These are phyloP conservation scores for Nicotiana otophora DNA, from an alignment of 257 asterid species.

Conservation along the genomic window DNA sequence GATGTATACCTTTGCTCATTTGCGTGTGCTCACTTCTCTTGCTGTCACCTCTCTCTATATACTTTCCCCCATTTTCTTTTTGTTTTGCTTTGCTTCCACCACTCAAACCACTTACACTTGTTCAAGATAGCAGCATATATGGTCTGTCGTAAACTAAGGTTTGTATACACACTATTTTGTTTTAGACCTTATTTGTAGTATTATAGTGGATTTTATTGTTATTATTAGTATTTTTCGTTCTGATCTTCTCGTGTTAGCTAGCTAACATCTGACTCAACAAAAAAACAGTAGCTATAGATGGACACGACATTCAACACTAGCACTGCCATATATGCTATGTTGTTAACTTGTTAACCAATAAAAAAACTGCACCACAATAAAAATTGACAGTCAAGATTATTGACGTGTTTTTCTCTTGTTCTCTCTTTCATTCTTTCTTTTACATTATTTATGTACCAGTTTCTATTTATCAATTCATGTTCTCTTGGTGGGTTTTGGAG, in stretches of 20 bases:
- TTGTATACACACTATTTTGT: no score
- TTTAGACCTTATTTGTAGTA: no score
- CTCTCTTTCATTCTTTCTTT: background rate
- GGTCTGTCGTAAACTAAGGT: no score
- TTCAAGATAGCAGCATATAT: no score
- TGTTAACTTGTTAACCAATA: background rate
- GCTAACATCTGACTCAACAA: background rate
- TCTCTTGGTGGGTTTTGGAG: background rate
- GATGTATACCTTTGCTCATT: constrained; percentile 15
- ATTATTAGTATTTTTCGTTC: no score
- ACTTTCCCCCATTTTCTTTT: background rate
- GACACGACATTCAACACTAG: background rate
- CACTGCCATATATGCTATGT: background rate
- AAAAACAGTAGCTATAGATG: background rate
- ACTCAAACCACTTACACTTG: no score
- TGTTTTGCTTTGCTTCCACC: background rate
- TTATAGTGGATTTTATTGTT: no score
- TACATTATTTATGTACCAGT: background rate
- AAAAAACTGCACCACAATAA: background rate
- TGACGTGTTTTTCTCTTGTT: background rate
- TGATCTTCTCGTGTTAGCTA: no score
- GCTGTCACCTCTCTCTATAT: constrained; percentile 22
- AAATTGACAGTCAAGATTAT: background rate
- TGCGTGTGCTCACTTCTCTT: constrained; percentile 48
- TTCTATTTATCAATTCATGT: background rate